Percentiles rank a stretch among this genome's conserved stretches.
These are phyloP conservation scores for Xylaria venustula DNA, from an alignment of 495 filamentous ascomycete species.

Conservation along the genomic window DNA sequence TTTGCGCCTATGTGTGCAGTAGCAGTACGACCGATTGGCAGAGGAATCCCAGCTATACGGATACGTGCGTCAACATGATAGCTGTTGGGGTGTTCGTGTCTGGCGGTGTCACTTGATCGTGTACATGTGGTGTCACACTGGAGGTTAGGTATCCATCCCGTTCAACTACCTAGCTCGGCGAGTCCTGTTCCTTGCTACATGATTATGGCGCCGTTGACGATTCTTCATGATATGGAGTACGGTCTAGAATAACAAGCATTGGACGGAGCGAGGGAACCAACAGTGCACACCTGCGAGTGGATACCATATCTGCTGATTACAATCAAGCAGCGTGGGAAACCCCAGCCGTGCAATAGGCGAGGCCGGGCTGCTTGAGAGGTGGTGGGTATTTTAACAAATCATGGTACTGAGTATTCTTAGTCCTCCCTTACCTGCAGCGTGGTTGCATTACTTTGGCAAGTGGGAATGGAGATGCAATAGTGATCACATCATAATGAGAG, in stretches of 20 bases:
- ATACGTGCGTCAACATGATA: slow-evolving; percentile 7
- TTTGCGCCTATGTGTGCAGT: background rate
- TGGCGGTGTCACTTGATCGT: slow-evolving; percentile 2
- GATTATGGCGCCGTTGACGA: background rate
- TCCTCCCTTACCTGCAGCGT: background rate
- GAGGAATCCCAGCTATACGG: slow-evolving; percentile 12
- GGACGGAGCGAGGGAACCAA: background rate
- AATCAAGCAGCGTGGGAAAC: background rate
- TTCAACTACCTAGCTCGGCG: too few relatives aligned
- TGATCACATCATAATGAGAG: background rate
- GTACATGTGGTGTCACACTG: background rate
- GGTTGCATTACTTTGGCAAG: background rate
- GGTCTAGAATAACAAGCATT: background rate
- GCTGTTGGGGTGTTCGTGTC: slow-evolving; percentile 1
- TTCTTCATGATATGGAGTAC: background rate
- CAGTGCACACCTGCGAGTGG: background rate
- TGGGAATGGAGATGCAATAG: background rate
- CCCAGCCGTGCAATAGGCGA: background rate
- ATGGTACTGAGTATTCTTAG: background rate
- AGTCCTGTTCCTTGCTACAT: background rate
- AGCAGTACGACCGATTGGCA: background rate
- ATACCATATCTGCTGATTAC: background rate
- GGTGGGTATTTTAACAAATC: background rate
- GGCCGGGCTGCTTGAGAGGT: background rate
- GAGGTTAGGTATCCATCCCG: background rate